phyloP scores from a whole-genome alignment of 2,329 filamentous ascomycete species.

The Trematosphaeria pertusa region DNA sequence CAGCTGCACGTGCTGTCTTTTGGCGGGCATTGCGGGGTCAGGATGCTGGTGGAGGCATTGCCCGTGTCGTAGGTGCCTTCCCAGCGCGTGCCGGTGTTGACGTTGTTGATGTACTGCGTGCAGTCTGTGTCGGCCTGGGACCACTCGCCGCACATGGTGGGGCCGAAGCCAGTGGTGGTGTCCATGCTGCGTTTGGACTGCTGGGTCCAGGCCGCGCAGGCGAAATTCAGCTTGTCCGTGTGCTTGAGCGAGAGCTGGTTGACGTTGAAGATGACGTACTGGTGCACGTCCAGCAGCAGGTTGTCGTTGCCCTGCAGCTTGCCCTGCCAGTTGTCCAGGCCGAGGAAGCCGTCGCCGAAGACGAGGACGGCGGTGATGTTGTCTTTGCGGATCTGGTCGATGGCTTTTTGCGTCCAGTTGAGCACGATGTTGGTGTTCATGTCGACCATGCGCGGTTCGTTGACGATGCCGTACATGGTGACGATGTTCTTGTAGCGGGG shows the following conservation, averaged over 20 bases:
- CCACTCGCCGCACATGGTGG: conserved; percentile 96
- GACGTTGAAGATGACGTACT: conserved; percentile 97
- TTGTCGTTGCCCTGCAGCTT: conserved; percentile 74
- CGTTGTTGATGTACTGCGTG: conserved; percentile 84
- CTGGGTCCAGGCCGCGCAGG: conserved; percentile 84
- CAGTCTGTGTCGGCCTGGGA: conserved; percentile 98
- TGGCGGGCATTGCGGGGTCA: conserved; percentile 77
- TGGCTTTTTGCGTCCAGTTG: conserved; percentile 79
- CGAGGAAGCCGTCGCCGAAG: conserved; percentile 95
- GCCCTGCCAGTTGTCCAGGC: conserved; percentile 88
- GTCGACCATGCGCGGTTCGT: conserved; percentile 84
- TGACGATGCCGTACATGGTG: conserved; percentile 90
- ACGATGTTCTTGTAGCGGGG: conserved; percentile 91
- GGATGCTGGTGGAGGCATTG: conserved; percentile 65
- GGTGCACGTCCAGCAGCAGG: conserved; percentile 93
- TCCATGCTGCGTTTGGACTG: conserved; percentile 78
- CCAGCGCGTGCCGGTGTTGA: conserved; percentile 88
- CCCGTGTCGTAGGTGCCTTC: conserved; percentile 81
- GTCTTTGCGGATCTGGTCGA: conserved; percentile 75
- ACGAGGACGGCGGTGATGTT: conserved; percentile 76
- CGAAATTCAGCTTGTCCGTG: conserved; percentile 82
- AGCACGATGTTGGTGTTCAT: conserved; percentile 72
- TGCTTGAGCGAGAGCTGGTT: conserved; percentile 84
- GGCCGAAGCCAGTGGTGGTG: conserved; percentile 81
- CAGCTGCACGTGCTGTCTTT: conserved; percentile 72